A percentile compares a stretch with the other conserved stretches of the same genome.
Evolutionary conservation across 352 stramenopile genomes (phyloP).

Genomic region (Phytophthora rubi): DNA sequence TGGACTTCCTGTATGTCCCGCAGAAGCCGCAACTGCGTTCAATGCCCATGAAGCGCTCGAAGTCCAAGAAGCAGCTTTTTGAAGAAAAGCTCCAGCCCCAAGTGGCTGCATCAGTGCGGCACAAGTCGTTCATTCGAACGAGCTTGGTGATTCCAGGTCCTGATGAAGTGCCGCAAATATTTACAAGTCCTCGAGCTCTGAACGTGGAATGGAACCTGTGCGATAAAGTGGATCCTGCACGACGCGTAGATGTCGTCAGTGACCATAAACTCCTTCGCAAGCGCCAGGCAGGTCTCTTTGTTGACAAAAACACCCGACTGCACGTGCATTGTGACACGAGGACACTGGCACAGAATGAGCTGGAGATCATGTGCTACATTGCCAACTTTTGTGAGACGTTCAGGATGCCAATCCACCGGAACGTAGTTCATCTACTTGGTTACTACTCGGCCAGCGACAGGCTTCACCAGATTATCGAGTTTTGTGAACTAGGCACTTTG

Average conservation of each 20-base stretch:
- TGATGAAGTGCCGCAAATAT: conserved; percentile 44
- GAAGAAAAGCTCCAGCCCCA: conserved; percentile 34
- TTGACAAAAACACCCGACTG: conserved; percentile 61
- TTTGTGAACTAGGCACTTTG: conserved; percentile 63
- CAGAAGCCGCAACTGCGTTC: conserved; percentile 7
- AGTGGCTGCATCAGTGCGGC: conserved; percentile 19
- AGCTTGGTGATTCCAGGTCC: conserved; percentile 21
- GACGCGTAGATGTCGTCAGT: conserved; percentile 60
- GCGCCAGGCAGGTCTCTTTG: conserved; percentile 51
- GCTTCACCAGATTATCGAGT: conserved; percentile 69
- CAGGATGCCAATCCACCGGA: conserved; percentile 48
- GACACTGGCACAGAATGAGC: conserved; percentile 52
- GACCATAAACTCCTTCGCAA: conserved; percentile 62
- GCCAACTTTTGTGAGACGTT: conserved; percentile 47
- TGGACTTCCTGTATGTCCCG: conserved; percentile 14
- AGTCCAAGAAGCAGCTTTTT: conserved; percentile 36
- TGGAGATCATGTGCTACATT: conserved; percentile 70
- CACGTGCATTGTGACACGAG: conserved; percentile 48
- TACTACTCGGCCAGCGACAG: conserved; percentile 58
- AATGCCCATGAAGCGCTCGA: conserved; percentile 23
- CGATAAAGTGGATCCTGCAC: conserved; percentile 56
- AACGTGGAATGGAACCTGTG: conserved; percentile 76
- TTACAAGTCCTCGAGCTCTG: conserved; percentile 55
- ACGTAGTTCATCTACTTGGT: conserved; percentile 58
- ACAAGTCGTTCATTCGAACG: conserved; percentile 33